phyloP scores from a whole-genome alignment of 768 basidiomycete genomes.

The Panellus pusillus region DNA sequence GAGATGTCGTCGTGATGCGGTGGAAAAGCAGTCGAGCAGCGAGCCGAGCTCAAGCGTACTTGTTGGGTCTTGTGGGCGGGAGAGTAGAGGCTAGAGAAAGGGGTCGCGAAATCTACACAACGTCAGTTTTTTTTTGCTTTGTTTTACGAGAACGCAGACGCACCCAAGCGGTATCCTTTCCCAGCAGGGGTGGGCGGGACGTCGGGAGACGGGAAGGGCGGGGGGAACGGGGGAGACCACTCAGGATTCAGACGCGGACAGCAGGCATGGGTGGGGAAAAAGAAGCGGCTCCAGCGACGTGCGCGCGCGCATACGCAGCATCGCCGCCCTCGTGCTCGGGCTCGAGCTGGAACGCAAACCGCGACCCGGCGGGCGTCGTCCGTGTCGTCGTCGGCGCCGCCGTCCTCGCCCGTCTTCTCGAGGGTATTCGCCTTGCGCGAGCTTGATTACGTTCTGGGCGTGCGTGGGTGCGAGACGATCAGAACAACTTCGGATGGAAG shows the following conservation, averaged over 20 bases:
- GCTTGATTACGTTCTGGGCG: constrained; percentile 95
- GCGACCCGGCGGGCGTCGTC: too few relatives aligned
- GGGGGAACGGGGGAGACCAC: constrained; percentile 29
- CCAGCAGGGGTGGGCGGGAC: not conserved
- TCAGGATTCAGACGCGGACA: constrained; percentile 4
- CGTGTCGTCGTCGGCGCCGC: too few relatives aligned
- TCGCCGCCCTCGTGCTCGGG: too few relatives aligned
- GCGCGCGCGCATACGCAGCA: too few relatives aligned
- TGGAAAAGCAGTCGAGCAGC: constrained; percentile 29
- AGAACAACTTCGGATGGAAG: too few relatives aligned
- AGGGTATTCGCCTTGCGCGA: constrained; percentile 97
- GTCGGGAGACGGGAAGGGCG: constrained; percentile 38
- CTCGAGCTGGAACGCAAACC: too few relatives aligned
- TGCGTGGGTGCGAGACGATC: too few relatives aligned
- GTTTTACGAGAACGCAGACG: constrained; percentile 18
- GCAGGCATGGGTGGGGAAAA: not conserved
- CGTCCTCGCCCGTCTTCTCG: too few relatives aligned
- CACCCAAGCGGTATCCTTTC: constrained; percentile 52
- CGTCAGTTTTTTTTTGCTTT: constrained; percentile 23
- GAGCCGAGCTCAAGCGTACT: constrained; percentile 75
- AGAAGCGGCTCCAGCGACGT: too few relatives aligned
- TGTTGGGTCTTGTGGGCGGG: constrained; percentile 40
- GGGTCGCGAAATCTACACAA: constrained; percentile 83
- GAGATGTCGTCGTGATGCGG: too few relatives aligned
- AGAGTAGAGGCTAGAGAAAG: constrained; percentile 68